Conservation (phyloP, 2,329 filamentous ascomycete genomes). For the Magnaporthiopsis rhizophila region DNA sequence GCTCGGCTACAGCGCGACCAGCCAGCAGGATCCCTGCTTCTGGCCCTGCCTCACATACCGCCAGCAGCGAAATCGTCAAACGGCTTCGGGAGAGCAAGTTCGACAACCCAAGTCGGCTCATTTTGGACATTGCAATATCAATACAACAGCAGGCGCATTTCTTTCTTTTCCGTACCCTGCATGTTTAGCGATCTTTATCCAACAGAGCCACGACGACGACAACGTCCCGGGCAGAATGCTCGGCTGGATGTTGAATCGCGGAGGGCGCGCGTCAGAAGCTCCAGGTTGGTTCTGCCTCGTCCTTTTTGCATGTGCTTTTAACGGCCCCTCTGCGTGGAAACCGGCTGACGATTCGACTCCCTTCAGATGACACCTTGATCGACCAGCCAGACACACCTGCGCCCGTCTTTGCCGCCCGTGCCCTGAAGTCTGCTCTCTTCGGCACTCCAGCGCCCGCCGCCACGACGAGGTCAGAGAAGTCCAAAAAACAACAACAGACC, state of each 20-base stretch:
- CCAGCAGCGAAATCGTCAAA: neutral
- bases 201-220: too few relatives aligned
- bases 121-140: neutral
- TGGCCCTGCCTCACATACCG: neutral
- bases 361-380: conserved; percentile 34
- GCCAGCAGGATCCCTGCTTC: neutral
- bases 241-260: conserved; percentile 50
- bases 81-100: neutral
- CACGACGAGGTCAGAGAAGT: conserved; percentile 7
- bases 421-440: conserved; percentile 56
- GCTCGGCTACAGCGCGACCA: neutral
- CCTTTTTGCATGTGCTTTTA: neutral
- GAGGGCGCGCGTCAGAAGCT: conserved; percentile 24
- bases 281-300: conserved; percentile 8
- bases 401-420: conserved; percentile 58
- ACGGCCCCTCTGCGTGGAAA: too few relatives aligned
- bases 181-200: neutral
- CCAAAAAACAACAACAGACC: neutral
- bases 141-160: neutral
- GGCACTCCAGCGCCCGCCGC: conserved; percentile 42
- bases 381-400: conserved; percentile 58
- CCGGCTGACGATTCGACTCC: neutral
- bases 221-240: conserved; percentile 34
- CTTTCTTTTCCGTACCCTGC: neutral
- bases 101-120: neutral